phyloP scores from a whole-genome alignment of 108 stramenopile genomes.

The Mayamaea pseudoterrestris region DNA sequence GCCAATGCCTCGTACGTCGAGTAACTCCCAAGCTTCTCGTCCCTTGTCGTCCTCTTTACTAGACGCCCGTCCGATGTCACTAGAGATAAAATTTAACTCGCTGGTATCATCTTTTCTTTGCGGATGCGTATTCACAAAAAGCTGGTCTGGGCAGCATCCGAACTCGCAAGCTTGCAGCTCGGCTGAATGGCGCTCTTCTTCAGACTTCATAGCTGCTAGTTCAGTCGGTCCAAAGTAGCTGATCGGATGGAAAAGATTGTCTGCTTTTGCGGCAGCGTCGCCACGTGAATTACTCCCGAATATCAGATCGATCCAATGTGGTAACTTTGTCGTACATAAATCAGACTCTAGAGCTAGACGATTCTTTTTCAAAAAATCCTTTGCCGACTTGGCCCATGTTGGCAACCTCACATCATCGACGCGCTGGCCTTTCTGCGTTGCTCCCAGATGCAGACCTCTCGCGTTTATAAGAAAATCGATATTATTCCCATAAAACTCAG shows the following conservation, averaged over 20 bases:
- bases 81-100: slow-evolving; percentile 33
- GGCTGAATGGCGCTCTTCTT: slow-evolving; percentile 69
- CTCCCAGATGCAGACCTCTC: slow-evolving; percentile 84
- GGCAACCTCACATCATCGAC: slow-evolving; percentile 86
- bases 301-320: slow-evolving; percentile 96
- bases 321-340: slow-evolving; percentile 67
- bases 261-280: slow-evolving; percentile 58
- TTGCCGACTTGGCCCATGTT: slow-evolving; percentile 79
- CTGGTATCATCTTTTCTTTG: slow-evolving; percentile 5
- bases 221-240: slow-evolving; percentile 76
- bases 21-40: slow-evolving; percentile 43
- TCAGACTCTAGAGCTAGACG: slow-evolving; percentile 90
- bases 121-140: slow-evolving; percentile 58
- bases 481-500: slow-evolving; percentile 83
- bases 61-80: slow-evolving; percentile 38
- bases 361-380: slow-evolving; percentile 83
- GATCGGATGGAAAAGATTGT: slow-evolving; percentile 84
- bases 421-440: slow-evolving; percentile 75
- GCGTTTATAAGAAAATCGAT: slow-evolving; percentile 89
- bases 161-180: slow-evolving; percentile 82
- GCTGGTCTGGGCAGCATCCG: slow-evolving; percentile 65
- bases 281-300: slow-evolving; percentile 91
- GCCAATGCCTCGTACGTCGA: no score
- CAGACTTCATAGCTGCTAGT: slow-evolving; percentile 41
- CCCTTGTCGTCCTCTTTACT: slow-evolving; percentile 22